Evolutionary conservation across 1,139 yeast genomes (phyloP).

Genomic region (Sugiyamaella novakii): DNA sequence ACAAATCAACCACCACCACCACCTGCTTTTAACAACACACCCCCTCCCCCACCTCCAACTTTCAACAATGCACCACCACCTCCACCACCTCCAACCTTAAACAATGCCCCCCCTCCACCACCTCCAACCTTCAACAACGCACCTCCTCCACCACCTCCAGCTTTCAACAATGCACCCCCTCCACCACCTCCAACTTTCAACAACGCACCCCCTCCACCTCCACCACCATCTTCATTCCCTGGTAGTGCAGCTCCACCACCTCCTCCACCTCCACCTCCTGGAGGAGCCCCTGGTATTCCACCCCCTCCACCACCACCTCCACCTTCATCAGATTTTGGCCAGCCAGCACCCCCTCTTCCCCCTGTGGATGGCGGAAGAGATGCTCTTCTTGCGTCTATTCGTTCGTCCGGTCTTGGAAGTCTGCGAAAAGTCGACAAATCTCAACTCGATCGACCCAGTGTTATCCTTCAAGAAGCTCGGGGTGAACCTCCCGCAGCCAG

Average conservation of each 20-base stretch:
- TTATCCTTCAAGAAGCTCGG: conserved; percentile 65
- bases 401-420: conserved; percentile 70
- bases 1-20: conserved; percentile 36
- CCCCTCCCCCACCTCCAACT: conserved; percentile 36
- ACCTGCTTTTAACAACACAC: conserved; percentile 34
- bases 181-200: conserved; percentile 34
- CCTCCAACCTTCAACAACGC: conserved; percentile 37
- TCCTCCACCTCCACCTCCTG: conserved; percentile 37
- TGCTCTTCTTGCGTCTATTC: conserved; percentile 83
- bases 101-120: conserved; percentile 27
- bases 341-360: conserved; percentile 42
- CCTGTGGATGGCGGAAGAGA: conserved; percentile 65
- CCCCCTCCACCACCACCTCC: conserved; percentile 42
- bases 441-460: conserved; percentile 78
- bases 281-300: conserved; percentile 38
- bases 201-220: conserved; percentile 40
- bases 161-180: conserved; percentile 33
- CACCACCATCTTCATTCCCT: conserved; percentile 39
- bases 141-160: conserved; percentile 34
- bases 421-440: conserved; percentile 80
- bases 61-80: conserved; percentile 32
- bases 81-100: conserved; percentile 42
- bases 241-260: conserved; percentile 45
- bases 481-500: conserved; percentile 53
- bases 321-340: conserved; percentile 46